These are phyloP conservation scores for Amanita subjunquillea DNA, from an alignment of 768 basidiomycete genomes.

Conservation along the genomic window DNA sequence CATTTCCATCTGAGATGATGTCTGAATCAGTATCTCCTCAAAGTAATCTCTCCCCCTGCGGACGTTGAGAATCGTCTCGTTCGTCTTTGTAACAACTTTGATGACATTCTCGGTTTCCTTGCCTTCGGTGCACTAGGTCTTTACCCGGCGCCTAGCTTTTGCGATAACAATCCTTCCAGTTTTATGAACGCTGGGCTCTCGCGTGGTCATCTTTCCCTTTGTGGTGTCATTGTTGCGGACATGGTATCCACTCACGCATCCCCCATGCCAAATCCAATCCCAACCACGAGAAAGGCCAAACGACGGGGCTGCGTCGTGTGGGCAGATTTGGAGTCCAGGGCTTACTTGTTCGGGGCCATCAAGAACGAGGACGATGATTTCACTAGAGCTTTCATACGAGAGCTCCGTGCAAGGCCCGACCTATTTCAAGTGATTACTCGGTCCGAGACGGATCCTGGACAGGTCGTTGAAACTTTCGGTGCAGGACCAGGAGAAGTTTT, in stretches of 20 bases:
- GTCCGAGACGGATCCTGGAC: conserved; percentile 17
- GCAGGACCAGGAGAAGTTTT: conserved; percentile 6
- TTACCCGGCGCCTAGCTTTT: conserved; percentile 13
- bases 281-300: background rate
- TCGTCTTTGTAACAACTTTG: conserved; percentile 18
- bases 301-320: background rate
- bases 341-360: conserved; percentile 21
- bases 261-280: background rate
- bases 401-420: conserved; percentile 19
- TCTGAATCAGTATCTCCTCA: background rate
- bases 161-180: conserved; percentile 6
- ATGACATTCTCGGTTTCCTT: conserved; percentile 20
- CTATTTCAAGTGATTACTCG: conserved; percentile 19
- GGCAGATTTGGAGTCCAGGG: conserved; percentile 3
- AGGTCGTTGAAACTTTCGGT: conserved; percentile 16
- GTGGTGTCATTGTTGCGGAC: background rate
- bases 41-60: conserved; percentile 4
- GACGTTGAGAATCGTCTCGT: conserved; percentile 19
- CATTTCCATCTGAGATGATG: background rate
- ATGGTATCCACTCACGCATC: background rate
- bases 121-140: conserved; percentile 14
- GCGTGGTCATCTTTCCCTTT: background rate
- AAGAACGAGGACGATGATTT: conserved; percentile 17
- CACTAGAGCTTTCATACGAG: conserved; percentile 14
- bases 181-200: background rate